Base-by-base conservation (phyloP, 305 asterid genomes). In the Fraxinus angustifolia region DNA sequence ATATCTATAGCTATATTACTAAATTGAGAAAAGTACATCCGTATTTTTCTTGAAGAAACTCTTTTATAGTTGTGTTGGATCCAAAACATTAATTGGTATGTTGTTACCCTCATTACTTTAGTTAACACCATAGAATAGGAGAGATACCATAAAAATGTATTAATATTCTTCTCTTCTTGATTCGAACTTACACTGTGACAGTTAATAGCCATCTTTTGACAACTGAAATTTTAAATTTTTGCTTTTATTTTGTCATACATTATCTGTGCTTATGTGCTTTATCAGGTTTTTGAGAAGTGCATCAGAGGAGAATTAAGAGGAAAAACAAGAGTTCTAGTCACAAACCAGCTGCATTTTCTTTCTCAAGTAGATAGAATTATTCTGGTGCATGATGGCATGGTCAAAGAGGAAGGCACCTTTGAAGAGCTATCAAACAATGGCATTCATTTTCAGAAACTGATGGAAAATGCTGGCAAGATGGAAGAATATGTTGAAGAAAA, bases 401-500 rank as follows among this genome's bases (percentile, higher is more conserved):
- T 96, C 80, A 96, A 92, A 87, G 99, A 96, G 90, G 98, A 96
- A 86, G 99, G 99, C 86, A 93, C 97, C 31, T 96, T 90, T 85
- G 98, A 93, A 78, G 94, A 93, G 82, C 97, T 96, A 82, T 94
- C 97, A 34, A 88, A 89, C 87, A 90, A 85, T 72, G 98, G 99
- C 33, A 48, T 82, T 80, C 86, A 93, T 68, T 96, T 96, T 80
- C 97, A 92, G 78, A 96, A 88, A 82, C 88, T 96, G 88, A 96
- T 96, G 99, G 98, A 94, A 89, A 96, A 92, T 87, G 97, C 98
- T n/a, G 99, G 99, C 21, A 93, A 96, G 90, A 91, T 94, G 97
- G 98, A 96, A 90, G 98, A 92, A 83, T 91, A 90, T 83, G 91
- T 86, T 73, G 97, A 94, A 85, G 97, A 95, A 83, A 85, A 72